Base-by-base conservation (phyloP, 768 basidiomycete genomes). In the Leucosporidium yakuticum region DNA sequence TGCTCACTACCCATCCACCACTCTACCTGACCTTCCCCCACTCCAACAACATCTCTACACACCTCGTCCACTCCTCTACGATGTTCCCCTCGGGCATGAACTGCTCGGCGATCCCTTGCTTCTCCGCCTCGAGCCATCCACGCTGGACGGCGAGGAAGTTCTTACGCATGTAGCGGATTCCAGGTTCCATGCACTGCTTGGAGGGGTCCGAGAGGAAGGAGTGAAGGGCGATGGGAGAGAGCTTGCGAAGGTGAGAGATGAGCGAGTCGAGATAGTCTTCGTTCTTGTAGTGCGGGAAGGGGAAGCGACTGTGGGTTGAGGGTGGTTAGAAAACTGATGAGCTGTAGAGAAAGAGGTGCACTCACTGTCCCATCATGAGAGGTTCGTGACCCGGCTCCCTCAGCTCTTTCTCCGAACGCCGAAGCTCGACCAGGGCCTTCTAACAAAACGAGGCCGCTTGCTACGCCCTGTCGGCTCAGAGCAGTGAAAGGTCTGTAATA, bases 371-470 rank as follows among this genome's bases (percentile, higher is more conserved):
- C 62, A 80, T 70, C 29, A 75, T 65, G 70, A 83, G 83, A 1
- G 84, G 84, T 67, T 87, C 83, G 44, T 78, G 78, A 14, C 84
- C 84, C 29, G 74, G 72, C 11, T 75, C 74, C n/a, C 81, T 78
- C 36, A 83, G 68, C 9, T 67, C 69, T 29, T 80, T 79, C 74
- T 85, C 85, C 29, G 78, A 76, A 20, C 39, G 70, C 15, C 80
- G 80, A 53, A 85, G 78, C 48, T 82, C 80, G 25, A 64, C 59
- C 32, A 84, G 75, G 64, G 84, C 73, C 17, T 78, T 77, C 17
- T 77, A 77, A 21, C 82, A 80, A 1, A 79, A 67, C 2, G 81
- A 80, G 1, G 86, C n/a, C n/a, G n/a, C n/a, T n/a, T n/a, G n/a
- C n/a, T n/a, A n/a, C n/a, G n/a, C n/a, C n/a, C n/a, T n/a, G n/a